Conservation (phyloP, 208 protist species). For the Trypanosoma theileri region DNA sequence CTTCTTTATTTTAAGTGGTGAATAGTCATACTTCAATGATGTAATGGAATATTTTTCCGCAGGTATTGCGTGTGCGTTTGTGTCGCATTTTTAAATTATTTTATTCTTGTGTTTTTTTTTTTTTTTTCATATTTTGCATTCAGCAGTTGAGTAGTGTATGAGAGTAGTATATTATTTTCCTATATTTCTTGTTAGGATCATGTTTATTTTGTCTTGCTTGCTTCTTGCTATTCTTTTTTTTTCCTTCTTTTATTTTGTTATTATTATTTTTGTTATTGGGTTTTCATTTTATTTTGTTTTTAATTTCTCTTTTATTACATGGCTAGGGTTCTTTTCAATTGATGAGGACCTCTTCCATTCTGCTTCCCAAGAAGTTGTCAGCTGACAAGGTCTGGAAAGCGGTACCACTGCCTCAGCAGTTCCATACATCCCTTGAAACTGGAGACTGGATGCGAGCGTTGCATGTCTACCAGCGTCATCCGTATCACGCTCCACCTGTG, state of each 20-base stretch:
- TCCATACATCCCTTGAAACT: constrained; percentile 73
- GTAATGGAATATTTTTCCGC: background rate
- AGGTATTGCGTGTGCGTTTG: constrained; percentile 3
- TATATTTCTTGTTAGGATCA: no score
- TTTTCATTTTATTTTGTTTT: constrained; percentile 13
- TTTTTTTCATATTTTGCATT: background rate
- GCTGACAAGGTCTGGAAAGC: constrained; percentile 77
- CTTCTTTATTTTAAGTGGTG: background rate
- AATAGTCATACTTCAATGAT: background rate
- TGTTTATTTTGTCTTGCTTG: background rate
- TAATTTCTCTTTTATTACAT: constrained; percentile 1
- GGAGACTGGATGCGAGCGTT: constrained; percentile 83
- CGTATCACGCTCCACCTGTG: constrained; percentile 84
- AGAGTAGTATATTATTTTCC: background rate
- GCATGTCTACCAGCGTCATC: constrained; percentile 79
- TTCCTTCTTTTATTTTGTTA: background rate
- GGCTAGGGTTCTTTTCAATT: constrained; percentile 1
- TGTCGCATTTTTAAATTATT: background rate
- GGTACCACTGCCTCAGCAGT: constrained; percentile 73
- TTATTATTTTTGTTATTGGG: background rate
- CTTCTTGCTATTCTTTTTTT: constrained; percentile 9
- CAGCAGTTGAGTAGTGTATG: constrained; percentile 10
- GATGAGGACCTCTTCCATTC: constrained; percentile 20
- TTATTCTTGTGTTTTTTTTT: background rate
- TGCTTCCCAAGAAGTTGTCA: constrained; percentile 4